These are phyloP conservation scores for Dioscorea alata DNA, from an alignment of 106 monocot species.

Conservation along the genomic window DNA sequence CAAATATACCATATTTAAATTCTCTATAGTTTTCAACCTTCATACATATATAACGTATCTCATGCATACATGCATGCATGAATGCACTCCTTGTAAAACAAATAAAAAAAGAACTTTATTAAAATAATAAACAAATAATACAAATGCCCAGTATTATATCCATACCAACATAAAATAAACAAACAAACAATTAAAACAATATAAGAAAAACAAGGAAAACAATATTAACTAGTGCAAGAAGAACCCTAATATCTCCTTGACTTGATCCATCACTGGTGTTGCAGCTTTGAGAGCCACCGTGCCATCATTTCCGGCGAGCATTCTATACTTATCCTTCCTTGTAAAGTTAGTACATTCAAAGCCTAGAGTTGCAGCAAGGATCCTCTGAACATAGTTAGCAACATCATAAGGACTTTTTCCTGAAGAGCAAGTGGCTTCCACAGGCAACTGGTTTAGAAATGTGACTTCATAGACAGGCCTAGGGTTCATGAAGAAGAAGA, in stretches of 20 bases:
- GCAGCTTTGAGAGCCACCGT: slow-evolving; percentile 28
- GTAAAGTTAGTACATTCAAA: slow-evolving; percentile 96
- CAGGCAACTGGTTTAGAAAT: slow-evolving; percentile 69
- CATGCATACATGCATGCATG: too few species aligned
- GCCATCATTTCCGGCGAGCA: slow-evolving; percentile 90
- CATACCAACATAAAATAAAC: too few species aligned
- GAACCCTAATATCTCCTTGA: slow-evolving; percentile 30
- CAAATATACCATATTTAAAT: too few species aligned
- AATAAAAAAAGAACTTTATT: too few species aligned
- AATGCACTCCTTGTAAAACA: too few species aligned
- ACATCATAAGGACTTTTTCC: slow-evolving; percentile 80
- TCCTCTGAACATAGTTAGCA: slow-evolving; percentile 87
- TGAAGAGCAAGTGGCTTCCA: slow-evolving; percentile 68
- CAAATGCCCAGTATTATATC: too few species aligned
- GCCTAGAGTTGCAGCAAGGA: slow-evolving; percentile 70
- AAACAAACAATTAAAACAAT: too few species aligned
- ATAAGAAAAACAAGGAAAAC: too few species aligned
- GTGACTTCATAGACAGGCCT: slow-evolving; percentile 94
- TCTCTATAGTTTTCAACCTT: too few species aligned
- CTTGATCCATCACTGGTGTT: slow-evolving; percentile 16
- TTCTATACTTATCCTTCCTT: slow-evolving; percentile 86
- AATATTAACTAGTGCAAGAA: slow-evolving; percentile 20
- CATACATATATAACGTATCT: too few species aligned
- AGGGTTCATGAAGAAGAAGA: slow-evolving; percentile 98
- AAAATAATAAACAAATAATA: too few species aligned